Base-by-base conservation (phyloP, 805 yeast genomes). In the Wickerhamomyces mucosus region DNA sequence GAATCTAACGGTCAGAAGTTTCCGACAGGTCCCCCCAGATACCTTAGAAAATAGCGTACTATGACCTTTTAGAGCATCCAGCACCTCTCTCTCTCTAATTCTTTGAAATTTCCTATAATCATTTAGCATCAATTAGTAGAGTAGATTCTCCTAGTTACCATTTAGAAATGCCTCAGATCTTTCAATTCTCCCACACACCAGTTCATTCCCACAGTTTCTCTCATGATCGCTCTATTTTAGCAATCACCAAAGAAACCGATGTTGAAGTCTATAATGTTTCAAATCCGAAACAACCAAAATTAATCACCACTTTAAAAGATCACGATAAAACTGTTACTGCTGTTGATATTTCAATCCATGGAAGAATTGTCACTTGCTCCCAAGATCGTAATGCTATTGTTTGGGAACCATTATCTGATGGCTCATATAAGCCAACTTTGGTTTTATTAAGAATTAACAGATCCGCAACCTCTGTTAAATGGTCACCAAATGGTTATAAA, bases 311-410 rank as follows among this genome's bases (percentile, higher is more conserved):
- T 5, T 69, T 89, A 48, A 60, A 68, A 27, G 94, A 85, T 42
- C 97, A 89, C 55, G 96, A 89, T 56, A 88, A 89, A 56, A 75
- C 88, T 4, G 88, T 92, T 29, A 92, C 98, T 12, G 88, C 96
- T 0, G 84, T 92, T 24, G 99, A 92, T 55, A 78, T 94, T 47
- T 80, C 95, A 23, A 59, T 68, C 21, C 84, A 82, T 43, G 96
- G 96, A 29, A 77, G 80, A 54, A 85, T 92, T 45, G 92, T 92
- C 49, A 92, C 97, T 20, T 86, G 96, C 54, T 86, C 97, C 8
- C 97, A 92, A 61, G 99, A 92, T 58, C 72, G 99, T 58, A 92
- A 92, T 48, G 97, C 97, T 11, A 72, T 88, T 43, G 99, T 92
- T 13, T 92, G 97, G 96, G 88, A 83, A 42, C 81, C 82, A 21